Base-by-base conservation (phyloP, 2,329 filamentous ascomycete genomes). In the Fulvia fulva region DNA sequence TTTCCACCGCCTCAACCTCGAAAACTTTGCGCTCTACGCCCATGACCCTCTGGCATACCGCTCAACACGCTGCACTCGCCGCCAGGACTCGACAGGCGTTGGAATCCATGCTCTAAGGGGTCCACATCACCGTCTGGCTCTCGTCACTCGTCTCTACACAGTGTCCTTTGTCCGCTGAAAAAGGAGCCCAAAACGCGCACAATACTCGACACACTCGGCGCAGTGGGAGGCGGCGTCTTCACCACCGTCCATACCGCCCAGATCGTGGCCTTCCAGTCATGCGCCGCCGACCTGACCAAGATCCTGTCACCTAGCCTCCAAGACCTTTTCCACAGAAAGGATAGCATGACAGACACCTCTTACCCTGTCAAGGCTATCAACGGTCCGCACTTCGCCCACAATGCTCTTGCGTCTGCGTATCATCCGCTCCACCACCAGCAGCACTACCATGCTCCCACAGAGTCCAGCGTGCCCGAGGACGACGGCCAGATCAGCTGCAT, bases 401-500 rank as follows among this genome's bases (percentile, higher is more conserved):
- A 58, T 23, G 50, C 64, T 44, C 53, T 62, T 51, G 51, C 57
- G 16, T 51, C 72, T 57, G 70, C 70, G 62, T 62, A 71, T 52
- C 73, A 73, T 65, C 51, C 61, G 34, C 45, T 55, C 62, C 28
- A 64, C 44, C 60, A 63, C n/a, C 64, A 62, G 43, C 67, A 61
- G 43, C 67, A 61, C 23, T 66, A 63, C 44, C 56, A 56, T 55
- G 62, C 61, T 9, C 56, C 66, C 14, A 43, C 57, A n/a, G 54
- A 63, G 25, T 60, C 63, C 32, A 52, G 23, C 52, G 58, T 61
- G 43, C 85, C 87, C 63, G 89, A 92, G 76, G 89, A 93, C 75
- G 88, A 88, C 19, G 96, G 95, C 75, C 95, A 90, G 59, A 97
- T 97, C 79, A 96, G 95, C 81, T 99, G 94, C 83, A 96, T 97